Evolutionary conservation across 768 basidiomycete genomes (phyloP), one percentile per base, ranked within the genome.

Genomic region (Lenzites betulinus): DNA sequence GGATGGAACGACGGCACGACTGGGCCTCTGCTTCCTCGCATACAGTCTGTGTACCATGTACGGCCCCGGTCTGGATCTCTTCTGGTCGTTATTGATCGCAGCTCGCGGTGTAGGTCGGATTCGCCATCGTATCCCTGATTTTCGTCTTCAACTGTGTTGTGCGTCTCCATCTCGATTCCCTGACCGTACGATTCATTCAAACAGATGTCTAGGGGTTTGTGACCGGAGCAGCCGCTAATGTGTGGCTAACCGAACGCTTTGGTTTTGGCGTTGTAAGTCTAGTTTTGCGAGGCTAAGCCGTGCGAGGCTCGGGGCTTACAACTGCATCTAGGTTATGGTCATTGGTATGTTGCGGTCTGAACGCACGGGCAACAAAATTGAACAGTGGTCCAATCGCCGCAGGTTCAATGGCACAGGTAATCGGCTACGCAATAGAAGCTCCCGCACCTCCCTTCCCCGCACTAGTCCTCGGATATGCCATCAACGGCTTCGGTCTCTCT

Each of bases 1-100:
- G 92, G 92, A 16, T 93, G 90, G 90, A 90, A 88, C 66, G 91
- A 92, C 70, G 87, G 85, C 13, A 81, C 85, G 0, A 83, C 83
- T 15, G 92, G 92, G 1, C 90, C 92, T 1, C 72, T 94, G 20
- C 72, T 93, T 5, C 91, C 89, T 1, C 79, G 84, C 12, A 86
- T 93, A 49, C 90, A 89, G 69, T 70, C 72, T 7, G 79, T 82
- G 69, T 83, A 82, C 68, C 75, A 76, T 65, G 82, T 81, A 64
- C 20, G 73, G 50, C 16, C 20, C 3, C 7, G 18, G 15, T 36
- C 18, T 9, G 3, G n/a, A n/a, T 22, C 20, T 25, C 36, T 7
- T 36, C 9, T 15, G 20, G 20, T 20, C 22, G 11, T 13, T 18
- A 13, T n/a, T 51, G 9, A 39, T 7, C 22, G 12, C 36, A 18